These are phyloP conservation scores for Pythium myriotylum DNA, from an alignment of 352 stramenopile genomes.

Conservation along the genomic window DNA sequence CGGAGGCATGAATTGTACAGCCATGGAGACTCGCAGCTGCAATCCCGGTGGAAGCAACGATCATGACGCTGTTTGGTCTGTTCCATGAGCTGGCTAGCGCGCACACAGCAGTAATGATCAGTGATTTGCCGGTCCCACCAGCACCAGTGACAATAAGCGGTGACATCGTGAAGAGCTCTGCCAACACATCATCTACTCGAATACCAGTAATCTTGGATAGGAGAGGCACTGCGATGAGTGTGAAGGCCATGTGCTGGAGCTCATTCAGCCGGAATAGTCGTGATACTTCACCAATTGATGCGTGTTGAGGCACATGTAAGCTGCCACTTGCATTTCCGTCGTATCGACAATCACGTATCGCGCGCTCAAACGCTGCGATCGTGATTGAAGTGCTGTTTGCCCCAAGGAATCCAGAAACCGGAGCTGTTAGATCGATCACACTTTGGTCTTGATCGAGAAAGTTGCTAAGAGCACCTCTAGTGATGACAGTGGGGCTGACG, in stretches of 20 bases:
- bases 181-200: not conserved
- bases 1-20: slow-evolving; percentile 27
- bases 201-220: not conserved
- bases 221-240: slow-evolving; percentile 7
- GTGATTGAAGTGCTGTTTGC: too few relatives aligned
- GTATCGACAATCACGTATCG: too few relatives aligned
- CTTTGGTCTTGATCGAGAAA: too few relatives aligned
- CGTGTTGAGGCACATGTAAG: not conserved
- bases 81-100: slow-evolving; percentile 3
- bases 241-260: slow-evolving; percentile 11
- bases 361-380: too few relatives aligned
- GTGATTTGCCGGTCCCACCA: too few relatives aligned
- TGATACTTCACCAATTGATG: slow-evolving; percentile 7
- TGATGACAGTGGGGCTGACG: too few relatives aligned
- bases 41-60: slow-evolving; percentile 23
- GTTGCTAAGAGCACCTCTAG: too few relatives aligned
- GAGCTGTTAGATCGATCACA: too few relatives aligned
- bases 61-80: not conserved
- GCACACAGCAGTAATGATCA: slow-evolving; percentile 22
- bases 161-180: slow-evolving; percentile 1
- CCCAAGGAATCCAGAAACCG: too few relatives aligned
- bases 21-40: slow-evolving; percentile 20
- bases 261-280: not conserved
- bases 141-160: slow-evolving; percentile 29
- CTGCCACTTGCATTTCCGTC: too few relatives aligned